Conservation (phyloP, 371 early-diverging fungal genomes). For the Choanephora cucurbitarum region DNA sequence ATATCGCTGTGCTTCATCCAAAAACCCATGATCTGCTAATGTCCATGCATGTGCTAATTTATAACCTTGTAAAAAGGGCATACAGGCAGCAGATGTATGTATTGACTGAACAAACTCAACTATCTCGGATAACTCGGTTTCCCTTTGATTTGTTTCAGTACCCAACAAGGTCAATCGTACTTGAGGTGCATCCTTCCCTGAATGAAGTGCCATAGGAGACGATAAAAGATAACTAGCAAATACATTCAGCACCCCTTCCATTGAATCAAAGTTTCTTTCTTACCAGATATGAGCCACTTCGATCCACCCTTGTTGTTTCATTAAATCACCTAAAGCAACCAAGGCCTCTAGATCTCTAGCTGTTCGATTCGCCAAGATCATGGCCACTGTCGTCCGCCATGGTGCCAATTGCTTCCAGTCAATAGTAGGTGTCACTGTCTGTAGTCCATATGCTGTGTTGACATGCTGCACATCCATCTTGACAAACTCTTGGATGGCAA, state of each 20-base stretch:
- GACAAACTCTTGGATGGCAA: slow-evolving; percentile 47
- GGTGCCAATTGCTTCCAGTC: slow-evolving; percentile 43
- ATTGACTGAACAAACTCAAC: slow-evolving; percentile 76
- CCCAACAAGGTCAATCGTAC: slow-evolving; percentile 66
- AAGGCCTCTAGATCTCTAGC: slow-evolving; percentile 75
- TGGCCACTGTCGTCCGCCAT: slow-evolving; percentile 73
- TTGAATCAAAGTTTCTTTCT: too few species aligned
- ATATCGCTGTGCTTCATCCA: slow-evolving; percentile 73
- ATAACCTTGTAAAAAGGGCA: slow-evolving; percentile 90
- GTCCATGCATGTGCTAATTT: slow-evolving; percentile 83
- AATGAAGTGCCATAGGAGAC: slow-evolving; percentile 52
- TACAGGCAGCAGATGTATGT: slow-evolving; percentile 47
- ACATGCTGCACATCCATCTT: slow-evolving; percentile 25
- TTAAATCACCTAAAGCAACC: slow-evolving; percentile 75
- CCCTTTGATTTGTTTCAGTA: slow-evolving; percentile 45
- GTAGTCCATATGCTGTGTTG: slow-evolving; percentile 32
- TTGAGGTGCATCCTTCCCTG: slow-evolving; percentile 62
- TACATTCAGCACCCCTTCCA: too few species aligned
- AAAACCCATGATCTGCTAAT: slow-evolving; percentile 78
- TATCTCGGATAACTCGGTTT: slow-evolving; percentile 74
- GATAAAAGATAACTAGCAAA: slow-evolving; percentile 68
- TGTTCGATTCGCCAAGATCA: slow-evolving; percentile 86
- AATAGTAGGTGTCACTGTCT: slow-evolving; percentile 18
- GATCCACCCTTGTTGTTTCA: slow-evolving; percentile 61
- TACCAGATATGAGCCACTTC: slow-evolving; percentile 89